Percentiles rank a stretch among this genome's conserved stretches.
phyloP scores from a whole-genome alignment of 2,329 filamentous ascomycete species.

The Bipolaris zeicola region DNA sequence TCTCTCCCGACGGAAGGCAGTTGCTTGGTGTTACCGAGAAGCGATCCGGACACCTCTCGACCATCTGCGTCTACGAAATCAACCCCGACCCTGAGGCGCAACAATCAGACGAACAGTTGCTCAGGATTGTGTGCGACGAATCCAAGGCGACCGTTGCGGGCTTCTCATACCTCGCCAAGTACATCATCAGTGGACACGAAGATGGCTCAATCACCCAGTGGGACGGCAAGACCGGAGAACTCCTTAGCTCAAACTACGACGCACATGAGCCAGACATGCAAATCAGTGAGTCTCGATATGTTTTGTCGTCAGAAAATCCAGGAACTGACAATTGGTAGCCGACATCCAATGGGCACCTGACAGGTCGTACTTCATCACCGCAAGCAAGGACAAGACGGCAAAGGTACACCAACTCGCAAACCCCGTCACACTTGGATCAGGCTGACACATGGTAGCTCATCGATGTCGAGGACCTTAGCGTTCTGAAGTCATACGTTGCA shows the following conservation, averaged over 20 bases:
- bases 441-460: conserved; percentile 64
- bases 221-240: conserved; percentile 89
- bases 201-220: conserved; percentile 91
- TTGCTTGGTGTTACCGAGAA: conserved; percentile 96
- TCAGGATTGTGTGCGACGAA: conserved; percentile 87
- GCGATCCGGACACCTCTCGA: conserved; percentile 94
- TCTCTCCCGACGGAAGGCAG: conserved; percentile 89
- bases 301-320: not conserved
- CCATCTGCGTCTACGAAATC: conserved; percentile 92
- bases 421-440: conserved; percentile 1
- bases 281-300: conserved; percentile 58
- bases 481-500: conserved; percentile 89
- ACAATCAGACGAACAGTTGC: conserved; percentile 79
- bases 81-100: conserved; percentile 79
- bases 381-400: conserved; percentile 96
- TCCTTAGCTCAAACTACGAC: conserved; percentile 76
- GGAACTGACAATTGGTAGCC: conserved; percentile 72
- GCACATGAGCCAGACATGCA: conserved; percentile 85
- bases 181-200: conserved; percentile 97
- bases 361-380: conserved; percentile 97
- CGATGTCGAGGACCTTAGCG: conserved; percentile 81
- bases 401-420: conserved; percentile 63
- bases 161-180: conserved; percentile 92
- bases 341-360: conserved; percentile 95
- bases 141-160: conserved; percentile 97